Evolutionary conservation across 768 basidiomycete genomes (phyloP), one percentile per base, ranked within the genome.

Genomic region (Russula brevipes): DNA sequence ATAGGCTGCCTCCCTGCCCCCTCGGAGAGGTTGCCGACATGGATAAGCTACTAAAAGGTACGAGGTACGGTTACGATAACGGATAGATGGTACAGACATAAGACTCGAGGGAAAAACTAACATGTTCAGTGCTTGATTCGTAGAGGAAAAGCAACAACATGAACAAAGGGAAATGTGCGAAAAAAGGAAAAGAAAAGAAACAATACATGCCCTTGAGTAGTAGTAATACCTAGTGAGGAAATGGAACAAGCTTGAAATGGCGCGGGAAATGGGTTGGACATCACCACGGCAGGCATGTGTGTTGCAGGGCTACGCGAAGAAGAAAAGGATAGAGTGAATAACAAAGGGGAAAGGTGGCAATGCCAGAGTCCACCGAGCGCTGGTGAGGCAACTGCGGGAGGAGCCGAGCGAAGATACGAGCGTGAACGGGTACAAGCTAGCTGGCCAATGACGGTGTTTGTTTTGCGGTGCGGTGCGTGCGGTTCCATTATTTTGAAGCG

Each of bases 1-100:
- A 65, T 65, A 65, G 50, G 35, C 61, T 50, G 42, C 44, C 17
- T 10, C 31, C 59, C 17, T 39, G 38, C 47, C 57, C 50, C 54
- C 46, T 41, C 44, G 24, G 46, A 36, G 47, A 54, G 60, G 35
- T 42, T 5, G 42, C 41, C 46, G 57, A 50, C 42, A 51, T 45
- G 63, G 47, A 60, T 64, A 64, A 64, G 54, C 58, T 64, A 64
- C 63, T 64, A 64, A 16, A 35, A 30, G 63, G 19, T 52, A 56
- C 55, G 55, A 57, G n/a, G 52, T 63, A 63, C 61, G 61, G n/a
- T 19, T 54, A 62, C 42, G 61, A 47, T 56, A 57, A 63, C 53
- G 60, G 62, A 51, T 64, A 64, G 63, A 64, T 64, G 58, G 58
- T 64, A 64, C 63, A 64, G 54, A 60, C 63, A 55, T 59, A 55